phyloP scores from a whole-genome alignment of 2,329 filamentous ascomycete genomes.

The Phyllosticta citribraziliensis region DNA sequence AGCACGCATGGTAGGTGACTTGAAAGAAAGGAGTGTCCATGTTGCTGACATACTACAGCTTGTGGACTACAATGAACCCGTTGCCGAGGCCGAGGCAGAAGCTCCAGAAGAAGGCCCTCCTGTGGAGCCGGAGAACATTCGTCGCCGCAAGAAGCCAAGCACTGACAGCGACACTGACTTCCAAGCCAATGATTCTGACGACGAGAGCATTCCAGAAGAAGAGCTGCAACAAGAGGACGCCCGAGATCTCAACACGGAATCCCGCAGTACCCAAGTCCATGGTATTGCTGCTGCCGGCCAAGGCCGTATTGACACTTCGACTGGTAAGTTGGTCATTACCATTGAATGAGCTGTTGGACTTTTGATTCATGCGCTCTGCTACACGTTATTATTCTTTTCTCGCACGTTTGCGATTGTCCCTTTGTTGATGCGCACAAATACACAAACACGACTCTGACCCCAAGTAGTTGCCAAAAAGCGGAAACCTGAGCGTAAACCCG shows the following conservation, averaged over 20 bases:
- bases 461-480: neutral
- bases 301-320: neutral
- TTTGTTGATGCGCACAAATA: neutral
- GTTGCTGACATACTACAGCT: conserved; percentile 20
- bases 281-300: neutral
- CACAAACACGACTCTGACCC: neutral
- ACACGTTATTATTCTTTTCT: neutral
- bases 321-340: conserved; percentile 2
- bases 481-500: neutral
- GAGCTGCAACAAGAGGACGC: neutral
- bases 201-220: conserved; percentile 14
- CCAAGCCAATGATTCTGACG: conserved; percentile 31
- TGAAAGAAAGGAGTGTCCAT: conserved; percentile 11
- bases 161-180: conserved; percentile 41
- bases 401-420: neutral
- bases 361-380: neutral
- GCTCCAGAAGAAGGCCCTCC: conserved; percentile 18
- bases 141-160: conserved; percentile 20
- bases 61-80: conserved; percentile 38
- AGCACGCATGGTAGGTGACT: conserved; percentile 47
- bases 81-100: conserved; percentile 13
- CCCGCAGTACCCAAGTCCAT: neutral
- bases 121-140: conserved; percentile 20
- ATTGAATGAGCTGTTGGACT: neutral
- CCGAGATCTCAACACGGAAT: neutral